Percentiles rank a stretch among this genome's conserved stretches.
Evolutionary conservation across 108 stramenopile species (phyloP).

Genomic region (Pseudonitzschia multiseries): DNA sequence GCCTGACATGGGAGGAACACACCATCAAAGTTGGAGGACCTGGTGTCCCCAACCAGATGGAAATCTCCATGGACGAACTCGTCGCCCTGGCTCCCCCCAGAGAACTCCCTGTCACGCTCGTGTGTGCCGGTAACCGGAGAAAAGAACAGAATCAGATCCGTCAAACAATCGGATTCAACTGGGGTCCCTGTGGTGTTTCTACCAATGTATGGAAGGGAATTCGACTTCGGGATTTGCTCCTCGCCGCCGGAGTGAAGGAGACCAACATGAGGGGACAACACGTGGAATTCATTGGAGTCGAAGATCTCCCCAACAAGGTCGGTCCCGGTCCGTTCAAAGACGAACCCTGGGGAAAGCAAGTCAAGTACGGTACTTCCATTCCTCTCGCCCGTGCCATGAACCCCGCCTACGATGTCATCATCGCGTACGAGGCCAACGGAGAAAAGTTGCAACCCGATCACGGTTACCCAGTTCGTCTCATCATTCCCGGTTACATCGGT

Average conservation of each 20-base stretch:
- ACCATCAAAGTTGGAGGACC: constrained; percentile 60
- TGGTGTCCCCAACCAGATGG: constrained; percentile 47
- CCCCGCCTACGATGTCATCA: constrained; percentile 89
- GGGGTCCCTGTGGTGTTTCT: constrained; percentile 92
- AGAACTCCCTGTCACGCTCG: constrained; percentile 91
- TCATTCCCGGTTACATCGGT: constrained; percentile 98
- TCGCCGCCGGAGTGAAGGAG: constrained; percentile 76
- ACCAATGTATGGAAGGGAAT: constrained; percentile 96
- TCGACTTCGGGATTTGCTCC: constrained; percentile 84
- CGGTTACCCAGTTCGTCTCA: constrained; percentile 94
- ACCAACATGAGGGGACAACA: constrained; percentile 82
- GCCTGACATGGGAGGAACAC: constrained; percentile 81
- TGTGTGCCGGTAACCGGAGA: constrained; percentile 97
- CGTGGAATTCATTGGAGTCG: constrained; percentile 87
- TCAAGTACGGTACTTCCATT: constrained; percentile 96
- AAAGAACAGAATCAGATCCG: constrained; percentile 98
- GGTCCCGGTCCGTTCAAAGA: constrained; percentile 88
- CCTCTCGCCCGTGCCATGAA: constrained; percentile 93
- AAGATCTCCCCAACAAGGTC: constrained; percentile 94
- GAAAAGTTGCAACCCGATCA: constrained; percentile 94
- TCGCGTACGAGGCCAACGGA: constrained; percentile 95
- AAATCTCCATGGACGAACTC: constrained; percentile 86
- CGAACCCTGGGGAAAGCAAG: constrained; percentile 86
- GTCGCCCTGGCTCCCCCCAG: constrained; percentile 56
- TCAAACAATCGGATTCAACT: constrained; percentile 97